Base-by-base conservation (phyloP, 176 grass and related monocot genomes). In the Musa acuminata region DNA sequence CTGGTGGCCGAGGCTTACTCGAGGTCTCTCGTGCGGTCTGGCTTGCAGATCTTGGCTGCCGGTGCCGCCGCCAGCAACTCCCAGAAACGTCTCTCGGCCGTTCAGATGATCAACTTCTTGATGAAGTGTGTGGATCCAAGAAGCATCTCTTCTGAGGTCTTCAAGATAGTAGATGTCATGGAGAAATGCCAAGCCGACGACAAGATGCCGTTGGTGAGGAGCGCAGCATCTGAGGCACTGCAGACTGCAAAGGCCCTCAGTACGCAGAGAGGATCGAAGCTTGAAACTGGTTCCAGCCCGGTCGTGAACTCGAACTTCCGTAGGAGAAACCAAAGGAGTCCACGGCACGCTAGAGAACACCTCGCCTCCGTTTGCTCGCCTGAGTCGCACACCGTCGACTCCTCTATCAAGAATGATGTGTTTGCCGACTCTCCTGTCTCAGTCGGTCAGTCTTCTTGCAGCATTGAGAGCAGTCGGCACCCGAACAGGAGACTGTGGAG, bases 81-180 rank as follows among this genome's bases (percentile, higher is more conserved):
- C 7, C 95, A 94, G 88, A 91, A 94, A 62, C 75, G 95, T 2
- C 64, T 99, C 27, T 91, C 88, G 0, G 84, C 88, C 5, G 94
- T 98, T 79, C 90, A 99, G 68, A 99, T 94, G 95, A 91, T 94
- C 77, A 94, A 94, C 25, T 99, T 94, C 83, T 85, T 99, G 77
- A 91, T 94, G 95, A 99, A 99, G 62, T 94, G 91, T 77, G 90
- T 99, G 19, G 95, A 99, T 78, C 84, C 88, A 2, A 87, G 95
- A 84, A 89, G 86, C 69, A 79, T 99, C 53, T 88, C 86, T 26
- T 88, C 93, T 8, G 90, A 99, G 68, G 82, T 99, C 53, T 75
- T 72, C 35, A 89, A 78, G 79, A 83, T 99, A 74, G 79, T 89
- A 9, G 86, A 82, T 64, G 85, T 85, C 26, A 94, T 99, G 95